Evolutionary conservation across 2,329 filamentous ascomycete genomes (phyloP), one percentile per base, ranked within the genome.

Genomic region (Aspergillus calidoustus): DNA sequence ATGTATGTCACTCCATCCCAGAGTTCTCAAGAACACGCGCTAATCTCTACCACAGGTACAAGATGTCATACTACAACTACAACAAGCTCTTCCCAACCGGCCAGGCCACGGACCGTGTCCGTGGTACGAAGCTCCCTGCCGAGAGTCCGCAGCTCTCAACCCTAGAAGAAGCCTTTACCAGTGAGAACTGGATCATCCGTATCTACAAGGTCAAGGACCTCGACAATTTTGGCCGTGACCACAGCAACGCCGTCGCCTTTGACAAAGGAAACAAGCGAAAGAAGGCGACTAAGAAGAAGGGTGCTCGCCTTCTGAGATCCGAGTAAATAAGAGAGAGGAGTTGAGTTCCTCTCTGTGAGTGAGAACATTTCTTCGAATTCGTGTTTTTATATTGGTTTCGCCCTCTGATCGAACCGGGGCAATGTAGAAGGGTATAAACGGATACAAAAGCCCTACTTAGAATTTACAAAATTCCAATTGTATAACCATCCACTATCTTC

Each of bases 31-130:
- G 50, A 41, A 7, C 25, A 25, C n/a, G 38, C 61, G 64, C 72
- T 76, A 62, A 73, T 62, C 15, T 48, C 57, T 57, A 47, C 47
- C 55, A 67, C 68, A 97, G 93, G 92, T 99, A 99, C 87, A 99
- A 99, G 86, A 97, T 99, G 93, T 97, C 93, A 23, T 99, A 99
- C 86, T 91, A 99, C 87, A 98, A 98, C 85, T 99, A 91, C 84
- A 87, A 94, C 79, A 82, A 86, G 51, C 87, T 99, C 65, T 99
- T 98, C 86, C 94, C 93, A 49, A 85, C 90, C 2, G 95, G 95
- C 65, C 93, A 98, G 80, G 93, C 92, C 41, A 83, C 88, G 70
- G 95, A 99, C 77, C 90, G 95, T 69, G 95, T 99, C 66, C 93
- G 95, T 74, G 88, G 89, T 67, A 86, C 87, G 43, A 87, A 86